Conservation (phyloP, 108 stramenopile species). For the Nannochloropsis gaditana region DNA sequence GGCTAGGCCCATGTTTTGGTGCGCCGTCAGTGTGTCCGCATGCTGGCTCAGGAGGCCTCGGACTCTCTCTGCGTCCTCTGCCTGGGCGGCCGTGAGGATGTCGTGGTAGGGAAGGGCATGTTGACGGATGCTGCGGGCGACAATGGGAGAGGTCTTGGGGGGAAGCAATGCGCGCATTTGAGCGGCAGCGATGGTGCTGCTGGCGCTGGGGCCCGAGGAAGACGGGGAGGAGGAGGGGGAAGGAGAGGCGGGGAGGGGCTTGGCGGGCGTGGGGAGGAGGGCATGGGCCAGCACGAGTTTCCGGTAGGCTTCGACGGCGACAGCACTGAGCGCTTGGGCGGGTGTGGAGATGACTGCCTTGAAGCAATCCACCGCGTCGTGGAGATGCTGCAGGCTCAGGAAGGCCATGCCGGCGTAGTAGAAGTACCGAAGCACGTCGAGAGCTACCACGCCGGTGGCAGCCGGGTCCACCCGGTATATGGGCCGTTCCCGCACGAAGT, state of each 20-base stretch:
- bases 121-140: background rate
- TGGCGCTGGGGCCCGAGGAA: background rate
- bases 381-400: background rate
- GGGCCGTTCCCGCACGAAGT: background rate
- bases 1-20: background rate
- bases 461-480: background rate
- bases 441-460: background rate
- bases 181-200: background rate
- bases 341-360: background rate
- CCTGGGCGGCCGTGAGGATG: background rate
- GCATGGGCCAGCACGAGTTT: background rate
- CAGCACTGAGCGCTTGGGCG: background rate
- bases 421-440: slow-evolving; percentile 1
- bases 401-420: background rate
- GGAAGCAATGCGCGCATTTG: background rate
- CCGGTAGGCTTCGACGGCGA: background rate
- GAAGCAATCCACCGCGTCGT: background rate
- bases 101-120: background rate
- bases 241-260: background rate
- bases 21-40: background rate
- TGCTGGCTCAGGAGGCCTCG: background rate
- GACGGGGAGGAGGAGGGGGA: background rate
- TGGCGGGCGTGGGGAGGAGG: background rate
- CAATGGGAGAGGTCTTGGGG: background rate
- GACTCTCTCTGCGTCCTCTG: background rate